Conservation (phyloP, 805 yeast species). For the Candida lessepsii region DNA sequence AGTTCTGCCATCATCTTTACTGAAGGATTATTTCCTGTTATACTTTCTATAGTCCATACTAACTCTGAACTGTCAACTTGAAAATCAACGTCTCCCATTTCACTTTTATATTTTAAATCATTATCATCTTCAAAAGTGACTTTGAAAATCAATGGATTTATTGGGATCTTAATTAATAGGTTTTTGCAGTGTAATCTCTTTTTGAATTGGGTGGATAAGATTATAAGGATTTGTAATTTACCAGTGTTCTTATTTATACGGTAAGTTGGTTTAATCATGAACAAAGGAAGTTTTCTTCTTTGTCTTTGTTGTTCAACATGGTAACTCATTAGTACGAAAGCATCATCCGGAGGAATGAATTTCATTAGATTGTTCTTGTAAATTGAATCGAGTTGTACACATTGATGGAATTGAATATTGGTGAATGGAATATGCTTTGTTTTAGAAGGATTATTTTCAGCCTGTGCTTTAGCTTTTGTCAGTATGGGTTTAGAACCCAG, state of each 20-base stretch:
- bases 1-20: constrained; percentile 57
- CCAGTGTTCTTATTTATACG: constrained; percentile 20
- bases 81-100: constrained; percentile 67
- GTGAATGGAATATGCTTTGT: constrained; percentile 29
- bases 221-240: constrained; percentile 35
- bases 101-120: constrained; percentile 66
- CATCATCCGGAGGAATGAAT: constrained; percentile 81
- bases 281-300: constrained; percentile 37
- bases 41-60: constrained; percentile 67
- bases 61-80: constrained; percentile 68
- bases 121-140: constrained; percentile 9
- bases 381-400: constrained; percentile 71
- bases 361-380: constrained; percentile 67
- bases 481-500: too few species aligned
- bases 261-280: constrained; percentile 42
- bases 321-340: constrained; percentile 37
- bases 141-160: constrained; percentile 33
- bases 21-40: constrained; percentile 55
- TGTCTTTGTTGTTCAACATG: constrained; percentile 44
- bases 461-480: too few species aligned
- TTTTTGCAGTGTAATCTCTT: constrained; percentile 33
- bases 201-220: constrained; percentile 34
- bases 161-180: constrained; percentile 31
- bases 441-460: neutral
- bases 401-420: constrained; percentile 51